Evolutionary conservation across 2,329 filamentous ascomycete species (phyloP).

Genomic region (Aspergillus thermomutatus): DNA sequence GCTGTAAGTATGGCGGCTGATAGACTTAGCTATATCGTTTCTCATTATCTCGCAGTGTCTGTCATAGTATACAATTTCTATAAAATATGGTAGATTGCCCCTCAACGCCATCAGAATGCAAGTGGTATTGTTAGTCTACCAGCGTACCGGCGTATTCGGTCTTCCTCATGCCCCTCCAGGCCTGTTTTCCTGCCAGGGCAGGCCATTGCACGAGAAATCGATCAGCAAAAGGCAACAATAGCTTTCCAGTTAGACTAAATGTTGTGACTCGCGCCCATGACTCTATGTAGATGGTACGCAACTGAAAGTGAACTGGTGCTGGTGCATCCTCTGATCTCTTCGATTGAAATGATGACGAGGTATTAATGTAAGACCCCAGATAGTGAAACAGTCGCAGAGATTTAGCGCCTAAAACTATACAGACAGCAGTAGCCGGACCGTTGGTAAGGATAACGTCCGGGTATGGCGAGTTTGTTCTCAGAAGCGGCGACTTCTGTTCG

Average conservation of each 20-base stretch:
- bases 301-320: constrained; percentile 46
- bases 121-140: constrained; percentile 26
- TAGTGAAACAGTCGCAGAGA: constrained; percentile 53
- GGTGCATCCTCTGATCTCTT: constrained; percentile 10
- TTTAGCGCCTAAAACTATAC: constrained; percentile 61
- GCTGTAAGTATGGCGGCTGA: not conserved
- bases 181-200: constrained; percentile 50
- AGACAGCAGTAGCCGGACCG: constrained; percentile 82
- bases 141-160: constrained; percentile 39
- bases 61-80: not conserved
- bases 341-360: not conserved
- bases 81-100: not conserved
- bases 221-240: constrained; percentile 71
- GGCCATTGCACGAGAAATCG: constrained; percentile 81
- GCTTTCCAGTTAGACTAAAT: constrained; percentile 77
- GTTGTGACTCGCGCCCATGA: constrained; percentile 83
- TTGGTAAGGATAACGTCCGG: constrained; percentile 82
- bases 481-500: constrained; percentile 26
- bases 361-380: constrained; percentile 5
- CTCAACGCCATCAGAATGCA: not conserved
- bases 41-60: not conserved
- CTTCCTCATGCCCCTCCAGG: constrained; percentile 38
- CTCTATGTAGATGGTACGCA: constrained; percentile 82
- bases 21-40: not conserved
- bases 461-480: constrained; percentile 38